These are phyloP conservation scores for Erythrophleum fordii DNA, from an alignment of 306 rosid species.

Conservation along the genomic window DNA sequence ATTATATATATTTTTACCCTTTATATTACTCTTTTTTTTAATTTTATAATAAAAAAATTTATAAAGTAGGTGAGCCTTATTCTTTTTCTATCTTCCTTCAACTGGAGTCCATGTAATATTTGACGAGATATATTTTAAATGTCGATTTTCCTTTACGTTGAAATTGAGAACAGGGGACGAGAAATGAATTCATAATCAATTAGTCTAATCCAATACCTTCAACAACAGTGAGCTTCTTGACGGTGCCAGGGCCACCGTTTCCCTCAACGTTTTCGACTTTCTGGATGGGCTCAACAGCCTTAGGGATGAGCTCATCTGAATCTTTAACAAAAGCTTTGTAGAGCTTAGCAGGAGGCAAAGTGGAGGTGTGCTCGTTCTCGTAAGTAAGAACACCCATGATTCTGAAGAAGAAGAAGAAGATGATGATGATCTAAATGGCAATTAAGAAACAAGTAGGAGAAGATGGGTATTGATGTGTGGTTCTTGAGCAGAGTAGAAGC, in stretches of 20 bases:
- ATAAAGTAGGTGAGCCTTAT: no score
- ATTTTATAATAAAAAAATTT: no score
- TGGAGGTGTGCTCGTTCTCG: conserved; percentile 43
- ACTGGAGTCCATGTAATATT: no score
- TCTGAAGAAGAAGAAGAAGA: not conserved
- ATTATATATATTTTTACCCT: no score
- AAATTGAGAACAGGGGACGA: no score
- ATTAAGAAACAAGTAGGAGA: not conserved
- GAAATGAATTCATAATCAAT: no score
- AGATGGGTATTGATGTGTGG: not conserved
- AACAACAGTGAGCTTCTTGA: conserved; percentile 44
- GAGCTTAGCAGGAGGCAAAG: conserved; percentile 45
- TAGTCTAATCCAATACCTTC: conserved; percentile 34
- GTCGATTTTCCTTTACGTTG: no score
- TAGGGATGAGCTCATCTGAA: conserved; percentile 41
- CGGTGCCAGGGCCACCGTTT: conserved; percentile 49
- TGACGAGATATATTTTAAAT: no score
- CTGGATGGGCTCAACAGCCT: conserved; percentile 33
- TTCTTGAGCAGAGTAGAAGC: not conserved
- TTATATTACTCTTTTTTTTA: no score
- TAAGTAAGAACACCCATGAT: conserved; percentile 60
- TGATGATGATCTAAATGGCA: not conserved
- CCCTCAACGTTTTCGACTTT: conserved; percentile 45
- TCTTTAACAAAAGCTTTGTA: conserved; percentile 51
- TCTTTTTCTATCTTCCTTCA: no score